Base-by-base conservation (phyloP, 2,329 filamentous ascomycete species). In the Alternaria gansuensis region DNA sequence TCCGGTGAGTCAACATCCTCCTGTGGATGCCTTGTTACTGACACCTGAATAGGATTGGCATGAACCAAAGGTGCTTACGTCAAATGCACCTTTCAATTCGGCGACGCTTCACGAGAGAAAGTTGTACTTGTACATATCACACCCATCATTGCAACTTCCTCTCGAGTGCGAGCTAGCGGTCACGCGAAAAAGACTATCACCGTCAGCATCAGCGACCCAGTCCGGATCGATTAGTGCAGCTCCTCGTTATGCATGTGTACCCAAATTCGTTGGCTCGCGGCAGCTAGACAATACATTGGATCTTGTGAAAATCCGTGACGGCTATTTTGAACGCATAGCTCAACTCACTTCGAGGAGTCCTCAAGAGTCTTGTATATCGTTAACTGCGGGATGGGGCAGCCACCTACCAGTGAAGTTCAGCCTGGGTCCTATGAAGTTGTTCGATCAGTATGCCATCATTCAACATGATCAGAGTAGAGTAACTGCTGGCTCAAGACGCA, bases 151-250 rank as follows among this genome's bases (percentile, higher is more conserved):
- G 24, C 61, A 65, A 40, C 61, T 71, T 34, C 75, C 76, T 2
- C 56, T 79, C 1, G 75, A 79, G 41, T 73, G 74, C 43, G 77
- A 79, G 45, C 66, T 78, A 21, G 68, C 71, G 9, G 70, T 79
- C 23, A 71, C 72, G 3, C 69, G 75, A n/a, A 77, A 74, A 62
- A 66, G 75, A 14, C 59, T 78, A 14, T 70, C 75, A 6, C 67
- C 70, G 1, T 63, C 70, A 13, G 68, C 68, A 39, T 74, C 73
- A 9, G 68, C 70, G 28, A 66, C 68, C 9, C 72, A 73, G 24
- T 66, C 69, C 10, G 67, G 59, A 17, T 59, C 65, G 5, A 62
- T 57, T 26, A 68, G 52, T 28, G 61, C 45, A 9, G 66, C 70
- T 37, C 71, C 69, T 55, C 66, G 68, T 55, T 77, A 77, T 64